A percentile compares a stretch with the other conserved stretches of the same genome.
Conservation (phyloP, 768 basidiomycete genomes). For the Lactifluus echinatus region DNA sequence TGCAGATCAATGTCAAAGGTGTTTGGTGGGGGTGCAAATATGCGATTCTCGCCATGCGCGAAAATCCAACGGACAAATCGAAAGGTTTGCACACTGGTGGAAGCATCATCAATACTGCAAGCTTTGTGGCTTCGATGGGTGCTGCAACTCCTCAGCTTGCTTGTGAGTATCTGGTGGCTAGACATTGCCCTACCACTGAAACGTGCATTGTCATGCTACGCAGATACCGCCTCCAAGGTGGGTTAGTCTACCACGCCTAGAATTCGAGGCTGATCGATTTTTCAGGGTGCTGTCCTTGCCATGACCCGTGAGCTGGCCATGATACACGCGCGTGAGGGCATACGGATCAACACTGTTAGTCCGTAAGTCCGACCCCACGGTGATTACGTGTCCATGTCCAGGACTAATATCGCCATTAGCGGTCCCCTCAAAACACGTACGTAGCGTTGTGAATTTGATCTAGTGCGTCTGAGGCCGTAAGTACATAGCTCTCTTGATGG, state of each 20-base stretch:
- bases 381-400: neutral
- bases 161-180: conserved; percentile 45
- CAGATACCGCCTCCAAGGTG: conserved; percentile 93
- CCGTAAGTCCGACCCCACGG: conserved; percentile 51
- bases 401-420: conserved; percentile 33
- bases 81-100: conserved; percentile 77
- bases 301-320: conserved; percentile 98
- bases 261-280: conserved; percentile 3
- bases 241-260: neutral
- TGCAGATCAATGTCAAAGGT: conserved; percentile 94
- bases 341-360: conserved; percentile 92
- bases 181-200: neutral
- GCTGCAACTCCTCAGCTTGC: conserved; percentile 98
- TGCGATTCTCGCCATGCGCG: conserved; percentile 92
- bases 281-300: conserved; percentile 88
- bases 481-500: conserved; percentile 84
- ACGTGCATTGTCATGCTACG: neutral
- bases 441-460: conserved; percentile 22
- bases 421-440: conserved; percentile 92
- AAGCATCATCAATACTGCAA: conserved; percentile 97
- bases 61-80: conserved; percentile 75
- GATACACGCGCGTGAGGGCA: conserved; percentile 96
- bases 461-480: neutral
- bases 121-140: conserved; percentile 91
- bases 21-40: conserved; percentile 99